Conservation (phyloP, 2,329 filamentous ascomycete species). For the Colletotrichum higginsianum region DNA sequence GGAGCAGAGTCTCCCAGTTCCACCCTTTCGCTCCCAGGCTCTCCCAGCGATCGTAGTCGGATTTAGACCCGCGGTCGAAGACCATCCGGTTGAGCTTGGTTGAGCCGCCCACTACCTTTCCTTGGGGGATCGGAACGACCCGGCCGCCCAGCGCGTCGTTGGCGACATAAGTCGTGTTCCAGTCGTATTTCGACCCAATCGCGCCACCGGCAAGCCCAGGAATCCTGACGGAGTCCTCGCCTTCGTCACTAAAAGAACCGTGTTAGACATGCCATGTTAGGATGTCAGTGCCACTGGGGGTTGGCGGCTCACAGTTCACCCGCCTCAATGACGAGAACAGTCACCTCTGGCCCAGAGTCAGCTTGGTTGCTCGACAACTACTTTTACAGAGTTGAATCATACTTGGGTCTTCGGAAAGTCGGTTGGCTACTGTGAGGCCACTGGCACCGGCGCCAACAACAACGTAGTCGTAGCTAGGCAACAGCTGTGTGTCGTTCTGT, state of each 20-base stretch:
- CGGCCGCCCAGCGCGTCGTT: slow-evolving; percentile 38
- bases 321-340: slow-evolving; percentile 50
- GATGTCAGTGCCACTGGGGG: not conserved
- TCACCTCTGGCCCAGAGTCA: slow-evolving; percentile 41
- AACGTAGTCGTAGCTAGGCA: slow-evolving; percentile 51
- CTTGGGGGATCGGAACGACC: slow-evolving; percentile 23
- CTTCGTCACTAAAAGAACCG: slow-evolving; percentile 12
- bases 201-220: slow-evolving; percentile 48
- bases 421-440: slow-evolving; percentile 54
- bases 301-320: slow-evolving; percentile 33
- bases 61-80: slow-evolving; percentile 48
- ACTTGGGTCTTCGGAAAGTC: slow-evolving; percentile 53
- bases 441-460: slow-evolving; percentile 54
- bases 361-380: not conserved
- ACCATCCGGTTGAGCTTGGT: slow-evolving; percentile 52
- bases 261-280: not conserved
- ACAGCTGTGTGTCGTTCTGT: slow-evolving; percentile 14
- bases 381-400: not conserved
- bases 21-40: slow-evolving; percentile 54
- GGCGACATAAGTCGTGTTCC: slow-evolving; percentile 45
- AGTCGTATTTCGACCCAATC: slow-evolving; percentile 47
- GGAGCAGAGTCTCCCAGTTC: slow-evolving; percentile 54
- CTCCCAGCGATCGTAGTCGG: slow-evolving; percentile 55
- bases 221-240: slow-evolving; percentile 46
- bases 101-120: slow-evolving; percentile 48